Conservation (phyloP, 129 eudicot species). For the Flaveria trinervia region DNA sequence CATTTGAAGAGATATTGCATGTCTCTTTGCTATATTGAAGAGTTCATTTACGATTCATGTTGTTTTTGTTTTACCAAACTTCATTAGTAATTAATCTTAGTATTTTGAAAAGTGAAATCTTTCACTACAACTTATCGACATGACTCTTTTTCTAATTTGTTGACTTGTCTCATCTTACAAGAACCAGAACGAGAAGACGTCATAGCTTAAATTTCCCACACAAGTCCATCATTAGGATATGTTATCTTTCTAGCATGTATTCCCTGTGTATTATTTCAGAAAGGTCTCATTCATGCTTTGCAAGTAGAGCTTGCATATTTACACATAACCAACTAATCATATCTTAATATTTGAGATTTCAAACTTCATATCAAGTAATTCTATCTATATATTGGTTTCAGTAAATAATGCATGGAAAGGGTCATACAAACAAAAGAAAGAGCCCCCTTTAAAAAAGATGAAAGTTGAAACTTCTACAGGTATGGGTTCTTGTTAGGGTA, state of each 20-base stretch:
- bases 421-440: slow-evolving; percentile 71
- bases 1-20: neutral
- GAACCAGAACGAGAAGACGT: neutral
- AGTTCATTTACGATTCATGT: slow-evolving; percentile 8
- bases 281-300: neutral
- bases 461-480: slow-evolving; percentile 78
- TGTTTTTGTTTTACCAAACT: slow-evolving; percentile 1
- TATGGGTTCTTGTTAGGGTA: slow-evolving; percentile 23
- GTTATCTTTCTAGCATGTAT: neutral
- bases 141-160: too few relatives aligned
- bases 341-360: neutral
- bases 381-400: slow-evolving; percentile 33
- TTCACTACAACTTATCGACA: neutral
- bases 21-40: neutral
- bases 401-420: slow-evolving; percentile 75
- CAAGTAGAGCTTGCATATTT: neutral
- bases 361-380: neutral
- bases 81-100: neutral
- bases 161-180: neutral
- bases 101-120: neutral
- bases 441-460: slow-evolving; percentile 75
- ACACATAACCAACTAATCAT: neutral
- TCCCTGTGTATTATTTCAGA: neutral
- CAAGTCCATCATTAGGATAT: neutral
- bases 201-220: neutral